phyloP scores from a whole-genome alignment of 75 land plant genomes.

The Adiantum capillusveneris region DNA sequence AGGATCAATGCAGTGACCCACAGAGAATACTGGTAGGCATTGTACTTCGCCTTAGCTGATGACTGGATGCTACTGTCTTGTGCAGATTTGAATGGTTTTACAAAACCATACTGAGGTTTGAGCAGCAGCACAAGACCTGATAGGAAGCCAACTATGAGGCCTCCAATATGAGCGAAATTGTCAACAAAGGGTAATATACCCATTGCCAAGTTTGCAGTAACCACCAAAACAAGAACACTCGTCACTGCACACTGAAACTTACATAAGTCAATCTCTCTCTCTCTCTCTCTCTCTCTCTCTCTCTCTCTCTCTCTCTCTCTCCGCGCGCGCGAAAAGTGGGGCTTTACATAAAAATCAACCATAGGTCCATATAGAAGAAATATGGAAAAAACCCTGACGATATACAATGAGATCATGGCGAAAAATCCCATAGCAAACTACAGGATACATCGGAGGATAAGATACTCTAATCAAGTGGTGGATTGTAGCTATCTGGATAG shows the following conservation, averaged over 20 bases:
- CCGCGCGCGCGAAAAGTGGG: too few species aligned
- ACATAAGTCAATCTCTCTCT: slow-evolving; percentile 17
- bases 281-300: slow-evolving; percentile 12
- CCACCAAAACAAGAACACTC: slow-evolving; percentile 41
- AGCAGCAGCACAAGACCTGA: slow-evolving; percentile 62
- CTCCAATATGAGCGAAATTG: slow-evolving; percentile 88
- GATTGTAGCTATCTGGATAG: too few species aligned
- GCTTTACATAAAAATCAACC: too few species aligned
- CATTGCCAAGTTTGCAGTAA: slow-evolving; percentile 51
- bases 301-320: slow-evolving; percentile 6
- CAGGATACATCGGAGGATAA: too few species aligned
- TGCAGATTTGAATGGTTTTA: slow-evolving; percentile 27
- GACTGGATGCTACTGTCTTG: slow-evolving; percentile 13
- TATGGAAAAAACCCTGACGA: too few species aligned
- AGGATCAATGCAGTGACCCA: slow-evolving; percentile 26
- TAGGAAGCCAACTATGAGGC: slow-evolving; percentile 61
- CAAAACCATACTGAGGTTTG: slow-evolving; percentile 60
- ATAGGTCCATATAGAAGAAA: too few species aligned
- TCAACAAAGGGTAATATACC: slow-evolving; percentile 78
- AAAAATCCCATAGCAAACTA: too few species aligned
- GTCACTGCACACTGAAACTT: slow-evolving; percentile 48
- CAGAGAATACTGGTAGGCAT: slow-evolving; percentile 24
- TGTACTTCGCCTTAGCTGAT: slow-evolving; percentile 32
- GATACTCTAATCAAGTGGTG: too few species aligned
- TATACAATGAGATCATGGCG: too few species aligned